These are phyloP conservation scores for Lenwebbia sp. DNA, from an alignment of 345 rosid genomes.

Conservation along the genomic window DNA sequence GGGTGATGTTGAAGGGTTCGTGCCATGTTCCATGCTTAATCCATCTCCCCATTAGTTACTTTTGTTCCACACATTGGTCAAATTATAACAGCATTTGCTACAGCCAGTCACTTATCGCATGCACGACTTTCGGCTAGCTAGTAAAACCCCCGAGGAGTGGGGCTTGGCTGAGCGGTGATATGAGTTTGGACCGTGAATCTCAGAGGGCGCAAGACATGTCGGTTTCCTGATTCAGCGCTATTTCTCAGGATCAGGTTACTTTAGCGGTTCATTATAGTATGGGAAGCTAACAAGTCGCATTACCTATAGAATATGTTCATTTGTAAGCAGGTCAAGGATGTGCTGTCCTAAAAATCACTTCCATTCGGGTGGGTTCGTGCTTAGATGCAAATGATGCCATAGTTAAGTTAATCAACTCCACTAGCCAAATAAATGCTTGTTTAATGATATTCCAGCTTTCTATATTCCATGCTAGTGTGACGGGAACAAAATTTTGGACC, in stretches of 20 bases:
- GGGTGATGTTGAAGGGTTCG: not conserved
- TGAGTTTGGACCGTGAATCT: not conserved
- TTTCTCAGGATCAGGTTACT: not conserved
- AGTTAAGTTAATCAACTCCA: not conserved
- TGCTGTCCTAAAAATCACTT: not conserved
- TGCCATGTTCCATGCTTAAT: not conserved
- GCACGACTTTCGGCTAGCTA: not conserved
- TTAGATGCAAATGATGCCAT: not conserved
- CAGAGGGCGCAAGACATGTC: not conserved
- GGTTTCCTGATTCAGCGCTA: not conserved
- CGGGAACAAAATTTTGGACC: not conserved
- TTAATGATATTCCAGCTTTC: not conserved
- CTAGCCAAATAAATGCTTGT: not conserved
- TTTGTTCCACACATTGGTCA: not conserved
- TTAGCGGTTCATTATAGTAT: not conserved
- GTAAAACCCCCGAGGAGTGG: not conserved
- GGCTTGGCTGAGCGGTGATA: not conserved
- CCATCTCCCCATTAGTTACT: not conserved
- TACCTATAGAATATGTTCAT: not conserved
- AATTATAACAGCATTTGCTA: not conserved
- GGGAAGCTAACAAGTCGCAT: not conserved
- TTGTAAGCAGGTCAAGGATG: not conserved
- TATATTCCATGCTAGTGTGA: not conserved
- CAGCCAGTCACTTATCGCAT: not conserved
- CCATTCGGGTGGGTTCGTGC: not conserved